phyloP scores from a whole-genome alignment of 331 rosid genomes.

The Malus hybrid region DNA sequence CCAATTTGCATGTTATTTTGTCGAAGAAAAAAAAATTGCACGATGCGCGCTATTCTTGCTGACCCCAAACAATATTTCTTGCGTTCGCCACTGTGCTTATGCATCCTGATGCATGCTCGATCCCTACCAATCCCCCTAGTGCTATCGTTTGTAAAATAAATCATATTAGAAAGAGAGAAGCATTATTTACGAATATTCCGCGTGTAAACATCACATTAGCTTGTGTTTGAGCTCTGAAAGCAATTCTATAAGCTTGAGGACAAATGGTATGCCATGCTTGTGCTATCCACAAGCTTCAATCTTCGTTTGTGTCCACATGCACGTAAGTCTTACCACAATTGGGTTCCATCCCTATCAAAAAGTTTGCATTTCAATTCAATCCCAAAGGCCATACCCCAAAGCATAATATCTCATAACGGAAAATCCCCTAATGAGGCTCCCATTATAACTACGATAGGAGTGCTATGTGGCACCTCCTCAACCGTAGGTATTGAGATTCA shows the following conservation, averaged over 20 bases:
- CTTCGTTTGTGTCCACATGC: not conserved
- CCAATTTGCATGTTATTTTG: no score
- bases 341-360: not conserved
- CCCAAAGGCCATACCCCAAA: not conserved
- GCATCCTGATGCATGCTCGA: no score
- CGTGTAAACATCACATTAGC: not conserved
- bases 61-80: no score
- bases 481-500: not conserved
- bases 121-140: no score
- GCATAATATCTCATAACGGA: no score
- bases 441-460: not conserved
- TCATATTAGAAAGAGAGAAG: no score
- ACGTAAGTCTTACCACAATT: not conserved
- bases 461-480: not conserved
- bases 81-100: no score
- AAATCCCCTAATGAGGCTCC: not conserved
- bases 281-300: constrained; percentile 4
- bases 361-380: not conserved
- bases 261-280: not conserved
- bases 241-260: not conserved
- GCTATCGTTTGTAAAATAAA: no score
- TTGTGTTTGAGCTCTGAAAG: not conserved
- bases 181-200: not conserved
- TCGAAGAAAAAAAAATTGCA: no score
- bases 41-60: no score